Conservation (phyloP, 108 stramenopile species). For the Cyclotella kingstonii region DNA sequence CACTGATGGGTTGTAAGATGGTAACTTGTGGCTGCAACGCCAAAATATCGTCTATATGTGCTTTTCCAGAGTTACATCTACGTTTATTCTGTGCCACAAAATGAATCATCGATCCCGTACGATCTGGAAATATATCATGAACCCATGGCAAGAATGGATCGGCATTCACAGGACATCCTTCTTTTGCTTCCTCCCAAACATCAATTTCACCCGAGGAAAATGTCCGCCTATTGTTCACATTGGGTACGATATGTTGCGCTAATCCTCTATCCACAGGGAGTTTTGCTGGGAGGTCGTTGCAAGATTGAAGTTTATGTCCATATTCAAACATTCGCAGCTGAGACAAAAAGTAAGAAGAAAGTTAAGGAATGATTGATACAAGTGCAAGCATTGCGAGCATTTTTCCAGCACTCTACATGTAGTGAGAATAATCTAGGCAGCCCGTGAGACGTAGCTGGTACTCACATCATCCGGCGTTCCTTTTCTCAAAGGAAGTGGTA, state of each 20-base stretch:
- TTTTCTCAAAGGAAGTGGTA: slow-evolving; percentile 62
- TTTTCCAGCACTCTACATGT: too few relatives aligned
- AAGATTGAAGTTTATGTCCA: slow-evolving; percentile 45
- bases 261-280: slow-evolving; percentile 64
- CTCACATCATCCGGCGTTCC: slow-evolving; percentile 50
- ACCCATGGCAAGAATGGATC: slow-evolving; percentile 79
- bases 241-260: slow-evolving; percentile 41
- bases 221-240: slow-evolving; percentile 47
- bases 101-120: slow-evolving; percentile 48
- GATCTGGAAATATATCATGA: slow-evolving; percentile 66
- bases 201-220: slow-evolving; percentile 36
- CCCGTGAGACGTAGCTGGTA: neutral
- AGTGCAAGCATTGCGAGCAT: neutral
- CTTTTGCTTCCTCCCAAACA: slow-evolving; percentile 50
- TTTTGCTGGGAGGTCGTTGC: slow-evolving; percentile 62
- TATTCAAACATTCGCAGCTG: slow-evolving; percentile 43
- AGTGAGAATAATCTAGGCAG: too few relatives aligned
- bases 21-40: slow-evolving; percentile 69
- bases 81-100: slow-evolving; percentile 83
- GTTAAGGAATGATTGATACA: neutral
- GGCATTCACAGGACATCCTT: slow-evolving; percentile 66
- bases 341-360: too few relatives aligned
- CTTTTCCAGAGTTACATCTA: slow-evolving; percentile 64
- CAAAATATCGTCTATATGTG: slow-evolving; percentile 38
- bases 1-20: slow-evolving; percentile 64